Evolutionary conservation across 768 basidiomycete genomes (phyloP).

Genomic region (Lactarius sanguifluus): DNA sequence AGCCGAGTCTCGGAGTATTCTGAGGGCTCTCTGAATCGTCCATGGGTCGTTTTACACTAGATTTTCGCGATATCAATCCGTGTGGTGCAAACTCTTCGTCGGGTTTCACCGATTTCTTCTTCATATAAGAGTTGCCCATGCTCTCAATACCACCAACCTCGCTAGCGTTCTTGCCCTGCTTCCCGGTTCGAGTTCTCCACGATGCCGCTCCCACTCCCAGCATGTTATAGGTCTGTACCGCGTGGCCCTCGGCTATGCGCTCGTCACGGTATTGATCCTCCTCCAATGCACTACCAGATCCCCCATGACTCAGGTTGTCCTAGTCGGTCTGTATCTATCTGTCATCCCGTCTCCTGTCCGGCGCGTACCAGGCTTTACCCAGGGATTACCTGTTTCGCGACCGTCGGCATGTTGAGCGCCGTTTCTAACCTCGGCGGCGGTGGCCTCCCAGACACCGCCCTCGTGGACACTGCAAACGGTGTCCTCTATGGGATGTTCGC

Average conservation of each 20-base stretch:
- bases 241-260: not conserved
- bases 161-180: not conserved
- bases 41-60: not conserved
- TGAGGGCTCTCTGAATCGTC: not conserved
- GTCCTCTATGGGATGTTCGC: constrained; percentile 47
- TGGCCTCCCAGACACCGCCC: constrained; percentile 41
- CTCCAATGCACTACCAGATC: constrained; percentile 5
- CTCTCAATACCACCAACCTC: not conserved
- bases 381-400: constrained; percentile 36
- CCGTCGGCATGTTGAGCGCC: constrained; percentile 43
- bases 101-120: constrained; percentile 3
- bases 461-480: constrained; percentile 43
- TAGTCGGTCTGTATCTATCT: constrained; percentile 20
- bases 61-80: too few relatives aligned
- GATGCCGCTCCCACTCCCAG: constrained; percentile 15
- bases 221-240: constrained; percentile 26
- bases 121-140: not conserved
- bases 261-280: not conserved
- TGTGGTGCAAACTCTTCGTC: not conserved
- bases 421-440: constrained; percentile 42
- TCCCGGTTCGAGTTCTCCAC: not conserved
- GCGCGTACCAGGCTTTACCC: not conserved
- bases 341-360: too few relatives aligned
- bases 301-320: constrained; percentile 28
- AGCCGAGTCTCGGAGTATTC: not conserved